A percentile compares a stretch with the other conserved stretches of the same genome.
These are phyloP conservation scores for Cryptosporidium canis DNA, from an alignment of 169 alveolate genomes.

Conservation along the genomic window DNA sequence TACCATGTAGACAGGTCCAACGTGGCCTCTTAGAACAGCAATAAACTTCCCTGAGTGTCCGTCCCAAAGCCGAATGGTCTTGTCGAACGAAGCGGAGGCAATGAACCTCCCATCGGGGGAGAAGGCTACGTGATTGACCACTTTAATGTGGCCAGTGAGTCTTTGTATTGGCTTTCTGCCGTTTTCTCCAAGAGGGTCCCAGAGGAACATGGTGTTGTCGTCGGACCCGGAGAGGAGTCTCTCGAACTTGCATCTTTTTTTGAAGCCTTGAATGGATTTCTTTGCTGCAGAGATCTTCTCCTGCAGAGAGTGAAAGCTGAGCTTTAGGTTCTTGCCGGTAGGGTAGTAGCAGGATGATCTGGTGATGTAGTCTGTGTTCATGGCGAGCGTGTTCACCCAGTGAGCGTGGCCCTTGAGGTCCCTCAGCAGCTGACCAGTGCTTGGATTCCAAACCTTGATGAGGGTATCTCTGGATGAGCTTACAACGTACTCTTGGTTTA, in stretches of 20 bases:
- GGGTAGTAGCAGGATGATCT: slow-evolving; percentile 86
- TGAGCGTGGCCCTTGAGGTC: slow-evolving; percentile 96
- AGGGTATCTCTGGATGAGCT: slow-evolving; percentile 95
- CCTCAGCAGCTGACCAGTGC: slow-evolving; percentile 81
- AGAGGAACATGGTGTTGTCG: slow-evolving; percentile 94
- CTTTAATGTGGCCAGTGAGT: slow-evolving; percentile 96
- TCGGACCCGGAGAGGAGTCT: slow-evolving; percentile 97
- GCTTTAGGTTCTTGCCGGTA: slow-evolving; percentile 17
- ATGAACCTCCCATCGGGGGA: slow-evolving; percentile 97
- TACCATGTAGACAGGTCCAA: slow-evolving; percentile 95
- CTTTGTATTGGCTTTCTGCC: slow-evolving; percentile 83
- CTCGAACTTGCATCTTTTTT: slow-evolving; percentile 88
- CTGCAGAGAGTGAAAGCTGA: slow-evolving; percentile 8
- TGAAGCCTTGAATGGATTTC: slow-evolving; percentile 73
- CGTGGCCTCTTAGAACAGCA: slow-evolving; percentile 96
- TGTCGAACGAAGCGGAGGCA: slow-evolving; percentile 98
- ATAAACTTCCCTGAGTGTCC: slow-evolving; percentile 91
- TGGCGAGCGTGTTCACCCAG: slow-evolving; percentile 98
- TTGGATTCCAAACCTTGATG: slow-evolving; percentile 92
- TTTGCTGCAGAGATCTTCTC: slow-evolving; percentile 74
- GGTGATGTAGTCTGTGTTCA: slow-evolving; percentile 92
- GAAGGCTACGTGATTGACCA: slow-evolving; percentile 94
- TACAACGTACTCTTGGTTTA: slow-evolving; percentile 83
- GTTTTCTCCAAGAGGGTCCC: slow-evolving; percentile 87
- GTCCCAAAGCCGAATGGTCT: slow-evolving; percentile 92